phyloP scores from a whole-genome alignment of 306 rosid species.

The Carpinus fangiana region DNA sequence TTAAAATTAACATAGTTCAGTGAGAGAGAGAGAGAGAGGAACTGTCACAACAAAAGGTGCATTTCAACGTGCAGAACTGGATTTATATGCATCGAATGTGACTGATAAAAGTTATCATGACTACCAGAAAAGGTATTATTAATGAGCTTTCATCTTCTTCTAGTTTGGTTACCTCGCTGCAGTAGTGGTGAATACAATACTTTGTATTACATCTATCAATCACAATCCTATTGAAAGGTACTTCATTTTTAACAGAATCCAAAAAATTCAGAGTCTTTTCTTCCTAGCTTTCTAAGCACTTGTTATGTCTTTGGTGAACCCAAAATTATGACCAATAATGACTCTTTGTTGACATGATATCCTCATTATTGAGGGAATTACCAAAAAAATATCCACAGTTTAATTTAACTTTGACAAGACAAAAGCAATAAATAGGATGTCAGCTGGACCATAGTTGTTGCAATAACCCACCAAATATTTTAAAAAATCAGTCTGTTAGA shows the following conservation, averaged over 20 bases:
- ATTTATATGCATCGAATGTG: neutral
- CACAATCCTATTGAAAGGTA: neutral
- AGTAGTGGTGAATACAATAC: neutral
- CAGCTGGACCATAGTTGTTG: neutral
- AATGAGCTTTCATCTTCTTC: neutral
- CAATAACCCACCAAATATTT: neutral
- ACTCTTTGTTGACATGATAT: constrained; percentile 1
- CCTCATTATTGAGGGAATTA: neutral
- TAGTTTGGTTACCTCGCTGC: neutral
- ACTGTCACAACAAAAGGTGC: too few relatives aligned
- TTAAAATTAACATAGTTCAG: too few relatives aligned
- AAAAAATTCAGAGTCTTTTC: neutral
- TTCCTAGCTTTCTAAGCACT: neutral
- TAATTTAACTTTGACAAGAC: neutral
- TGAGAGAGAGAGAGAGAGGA: neutral
- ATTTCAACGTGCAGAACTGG: neutral
- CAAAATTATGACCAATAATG: neutral
- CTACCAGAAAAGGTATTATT: neutral
- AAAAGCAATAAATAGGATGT: neutral
- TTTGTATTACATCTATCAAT: neutral
- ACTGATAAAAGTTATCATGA: neutral
- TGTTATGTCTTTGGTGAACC: neutral
- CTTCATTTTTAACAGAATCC: neutral
- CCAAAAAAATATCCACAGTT: neutral
- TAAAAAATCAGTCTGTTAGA: neutral